These are phyloP conservation scores for Zychaea mexicana DNA, from an alignment of 371 early-diverging fungal genomes.

Conservation along the genomic window DNA sequence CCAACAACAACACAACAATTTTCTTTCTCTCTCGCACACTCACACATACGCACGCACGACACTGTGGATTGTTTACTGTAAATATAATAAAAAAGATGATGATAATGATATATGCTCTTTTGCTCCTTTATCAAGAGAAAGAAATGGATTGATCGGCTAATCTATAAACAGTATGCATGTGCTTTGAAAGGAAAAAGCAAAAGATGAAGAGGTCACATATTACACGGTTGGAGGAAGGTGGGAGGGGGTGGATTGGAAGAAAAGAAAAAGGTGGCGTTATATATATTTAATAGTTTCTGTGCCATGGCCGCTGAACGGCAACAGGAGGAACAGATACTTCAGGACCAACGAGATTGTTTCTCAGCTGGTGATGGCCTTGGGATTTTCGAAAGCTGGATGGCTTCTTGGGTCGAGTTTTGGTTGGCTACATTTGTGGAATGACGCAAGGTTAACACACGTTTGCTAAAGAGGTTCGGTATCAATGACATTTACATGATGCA, in stretches of 20 bases:
- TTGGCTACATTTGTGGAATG: conserved; percentile 3
- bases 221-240: not conserved
- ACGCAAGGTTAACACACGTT: not conserved
- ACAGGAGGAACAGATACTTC: conserved; percentile 3
- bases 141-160: too few species aligned
- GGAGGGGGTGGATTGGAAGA: not conserved
- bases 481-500: conserved; percentile 6
- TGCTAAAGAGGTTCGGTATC: not conserved
- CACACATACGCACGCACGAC: too few species aligned
- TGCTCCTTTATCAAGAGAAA: too few species aligned
- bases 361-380: not conserved
- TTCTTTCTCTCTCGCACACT: too few species aligned
- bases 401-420: conserved; percentile 14
- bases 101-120: too few species aligned
- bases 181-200: too few species aligned
- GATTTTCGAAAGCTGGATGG: conserved; percentile 17
- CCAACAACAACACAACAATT: not conserved
- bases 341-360: conserved; percentile 1
- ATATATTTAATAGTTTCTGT: not conserved
- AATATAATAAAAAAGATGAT: too few species aligned
- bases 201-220: not conserved
- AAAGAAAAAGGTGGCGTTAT: not conserved
- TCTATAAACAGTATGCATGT: too few species aligned
- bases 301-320: conserved; percentile 6
- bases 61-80: too few species aligned